phyloP scores from a whole-genome alignment of 345 rosid species.

The Ceriops zippeliana region DNA sequence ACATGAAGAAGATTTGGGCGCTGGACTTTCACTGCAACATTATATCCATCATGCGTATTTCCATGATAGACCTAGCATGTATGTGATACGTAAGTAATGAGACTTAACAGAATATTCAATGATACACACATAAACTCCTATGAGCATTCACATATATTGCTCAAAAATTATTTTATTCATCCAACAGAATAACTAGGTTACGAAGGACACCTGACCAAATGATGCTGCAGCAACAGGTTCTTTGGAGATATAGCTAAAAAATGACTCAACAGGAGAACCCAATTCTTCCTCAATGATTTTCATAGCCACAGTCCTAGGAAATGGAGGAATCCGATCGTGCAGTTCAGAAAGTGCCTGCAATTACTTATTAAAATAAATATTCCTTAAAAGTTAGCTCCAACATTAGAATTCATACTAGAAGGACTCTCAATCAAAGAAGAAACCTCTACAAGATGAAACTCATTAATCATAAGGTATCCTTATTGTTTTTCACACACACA shows the following conservation, averaged over 20 bases:
- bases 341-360: conserved; percentile 89
- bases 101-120: neutral
- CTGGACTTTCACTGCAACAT: conserved; percentile 92
- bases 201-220: conserved; percentile 77
- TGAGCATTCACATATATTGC: too few species aligned
- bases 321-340: conserved; percentile 88
- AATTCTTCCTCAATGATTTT: conserved; percentile 83
- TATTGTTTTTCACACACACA: neutral
- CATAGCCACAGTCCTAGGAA: conserved; percentile 64
- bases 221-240: conserved; percentile 95
- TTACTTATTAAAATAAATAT: conserved; percentile 14
- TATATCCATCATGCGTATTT: conserved; percentile 62
- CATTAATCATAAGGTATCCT: neutral
- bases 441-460: neutral
- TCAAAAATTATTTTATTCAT: neutral
- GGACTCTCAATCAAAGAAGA: too few species aligned
- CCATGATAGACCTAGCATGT: conserved; percentile 71
- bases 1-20: conserved; percentile 85
- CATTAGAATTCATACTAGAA: neutral
- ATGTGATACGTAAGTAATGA: conserved; percentile 13
- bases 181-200: neutral
- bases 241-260: conserved; percentile 67
- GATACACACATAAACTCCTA: neutral
- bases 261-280: conserved; percentile 67
- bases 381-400: neutral